Base-by-base conservation (phyloP, 352 stramenopile species). In the Porosira glacialis region DNA sequence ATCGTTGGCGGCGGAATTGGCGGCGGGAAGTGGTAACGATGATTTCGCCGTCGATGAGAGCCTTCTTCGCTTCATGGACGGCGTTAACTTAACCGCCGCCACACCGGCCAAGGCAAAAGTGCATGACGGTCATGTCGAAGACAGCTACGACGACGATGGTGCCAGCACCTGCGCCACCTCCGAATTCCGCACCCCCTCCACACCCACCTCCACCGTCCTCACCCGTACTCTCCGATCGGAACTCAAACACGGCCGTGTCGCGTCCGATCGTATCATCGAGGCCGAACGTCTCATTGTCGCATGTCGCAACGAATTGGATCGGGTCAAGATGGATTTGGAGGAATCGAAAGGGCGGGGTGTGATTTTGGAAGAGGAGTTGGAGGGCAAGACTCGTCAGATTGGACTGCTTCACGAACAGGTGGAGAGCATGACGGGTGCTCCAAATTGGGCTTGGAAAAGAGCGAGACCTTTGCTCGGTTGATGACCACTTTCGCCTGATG, bases 331-430 rank as follows among this genome's bases (percentile, higher is more conserved):
- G 49, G 76, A 79, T 47, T 44, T 69, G 3, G 63, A 79, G 59
- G 80, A 88, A 66, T 39, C 68, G 24, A 86, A 78, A 59, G 48
- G 63, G 6, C 63, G 77, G 10, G 84, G 80, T 51, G 43, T 38
- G 11, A 36, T 75, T 13, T 24, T 86, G 0, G 53, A 76, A 36
- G 57, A 71, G 27, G 62, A 69, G 22, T 41, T 86, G 10, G 57
- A 75, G 8, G 69, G 80, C 30, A 73, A 66, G 11, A 45, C 35
- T n/a, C 17, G 26, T 19, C 1, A n/a, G 3, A 66, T 72, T 50
- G 30, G 45, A 19, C 24, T 64, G n/a, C 27, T 76, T 15, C 43
- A 78, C 22, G 43, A 59, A 7, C 30, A 62, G 43, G 61, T 75
- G 24, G 41, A 30, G 5, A 15, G 51, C 3, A 61, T 63, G 27